Percentiles rank a stretch among this genome's conserved stretches.
phyloP scores from a whole-genome alignment of 805 yeast species.

The Yarrowia sp. region DNA sequence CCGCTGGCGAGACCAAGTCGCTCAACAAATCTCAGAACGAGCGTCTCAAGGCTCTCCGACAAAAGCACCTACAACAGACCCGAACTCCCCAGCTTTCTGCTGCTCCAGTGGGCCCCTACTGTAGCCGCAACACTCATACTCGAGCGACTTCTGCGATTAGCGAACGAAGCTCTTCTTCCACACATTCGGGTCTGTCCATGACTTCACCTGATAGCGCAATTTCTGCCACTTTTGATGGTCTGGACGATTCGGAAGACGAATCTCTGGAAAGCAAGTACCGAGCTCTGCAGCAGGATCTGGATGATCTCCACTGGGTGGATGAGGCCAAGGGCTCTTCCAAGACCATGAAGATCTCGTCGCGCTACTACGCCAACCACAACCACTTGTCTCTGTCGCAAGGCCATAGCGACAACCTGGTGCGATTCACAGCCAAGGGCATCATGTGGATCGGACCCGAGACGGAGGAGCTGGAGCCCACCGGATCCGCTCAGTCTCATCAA shows the following conservation, averaged over 20 bases:
- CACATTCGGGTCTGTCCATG: conserved; percentile 4
- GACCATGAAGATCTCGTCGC: background rate
- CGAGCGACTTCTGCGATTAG: background rate
- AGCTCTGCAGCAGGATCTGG: conserved; percentile 1
- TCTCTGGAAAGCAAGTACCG: background rate
- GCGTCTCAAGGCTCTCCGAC: conserved; percentile 20
- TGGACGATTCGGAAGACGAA: background rate
- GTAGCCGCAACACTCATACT: background rate
- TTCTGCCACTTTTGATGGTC: conserved; percentile 7
- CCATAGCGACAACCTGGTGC: background rate
- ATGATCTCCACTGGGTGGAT: background rate
- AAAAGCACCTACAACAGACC: background rate
- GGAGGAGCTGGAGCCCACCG: background rate
- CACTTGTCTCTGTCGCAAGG: background rate
- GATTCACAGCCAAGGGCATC: conserved; percentile 22
- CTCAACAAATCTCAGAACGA: conserved; percentile 20
- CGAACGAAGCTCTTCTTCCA: background rate
- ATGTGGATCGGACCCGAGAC: conserved; percentile 23
- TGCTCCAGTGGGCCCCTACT: background rate
- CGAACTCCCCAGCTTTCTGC: background rate
- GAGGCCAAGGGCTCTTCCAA: background rate
- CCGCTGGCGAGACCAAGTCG: background rate
- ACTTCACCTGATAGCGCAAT: conserved; percentile 9
- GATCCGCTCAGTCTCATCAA: background rate
- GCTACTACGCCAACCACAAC: background rate